phyloP scores from a whole-genome alignment of 2,329 filamentous ascomycete genomes.

The Venturia pyrina region DNA sequence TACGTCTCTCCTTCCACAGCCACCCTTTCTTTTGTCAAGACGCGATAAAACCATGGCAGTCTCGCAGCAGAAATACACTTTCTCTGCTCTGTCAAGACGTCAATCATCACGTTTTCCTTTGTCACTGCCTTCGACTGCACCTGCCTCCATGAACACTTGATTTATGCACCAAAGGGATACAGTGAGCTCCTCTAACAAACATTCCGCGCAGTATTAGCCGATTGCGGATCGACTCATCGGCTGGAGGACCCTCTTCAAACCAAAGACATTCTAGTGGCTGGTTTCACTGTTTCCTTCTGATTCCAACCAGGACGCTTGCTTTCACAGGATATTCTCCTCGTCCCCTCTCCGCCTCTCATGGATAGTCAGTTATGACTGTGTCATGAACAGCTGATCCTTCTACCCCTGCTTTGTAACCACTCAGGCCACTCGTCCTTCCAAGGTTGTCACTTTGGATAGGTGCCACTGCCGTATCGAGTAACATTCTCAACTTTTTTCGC shows the following conservation, averaged over 20 bases:
- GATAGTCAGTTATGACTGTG: neutral
- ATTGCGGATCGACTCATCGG: neutral
- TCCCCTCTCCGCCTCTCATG: neutral
- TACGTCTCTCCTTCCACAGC: neutral
- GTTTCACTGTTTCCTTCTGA: conserved; percentile 1
- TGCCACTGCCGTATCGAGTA: neutral
- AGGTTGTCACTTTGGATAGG: neutral
- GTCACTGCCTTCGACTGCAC: neutral
- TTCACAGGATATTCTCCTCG: neutral
- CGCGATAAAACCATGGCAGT: neutral
- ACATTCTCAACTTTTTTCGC: neutral
- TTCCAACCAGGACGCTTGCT: neutral
- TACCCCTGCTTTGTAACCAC: neutral
- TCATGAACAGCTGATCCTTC: neutral
- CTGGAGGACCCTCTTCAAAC: neutral
- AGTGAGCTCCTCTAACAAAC: neutral
- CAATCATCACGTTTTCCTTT: neutral
- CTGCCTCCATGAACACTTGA: neutral
- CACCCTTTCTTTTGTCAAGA: neutral
- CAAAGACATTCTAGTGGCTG: neutral
- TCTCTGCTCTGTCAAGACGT: neutral
- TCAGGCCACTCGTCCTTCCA: neutral
- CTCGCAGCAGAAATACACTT: neutral
- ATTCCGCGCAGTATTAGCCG: neutral
- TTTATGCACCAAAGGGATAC: neutral